These are phyloP conservation scores for Solanum acaule DNA, from an alignment of 257 asterid species.

Conservation along the genomic window DNA sequence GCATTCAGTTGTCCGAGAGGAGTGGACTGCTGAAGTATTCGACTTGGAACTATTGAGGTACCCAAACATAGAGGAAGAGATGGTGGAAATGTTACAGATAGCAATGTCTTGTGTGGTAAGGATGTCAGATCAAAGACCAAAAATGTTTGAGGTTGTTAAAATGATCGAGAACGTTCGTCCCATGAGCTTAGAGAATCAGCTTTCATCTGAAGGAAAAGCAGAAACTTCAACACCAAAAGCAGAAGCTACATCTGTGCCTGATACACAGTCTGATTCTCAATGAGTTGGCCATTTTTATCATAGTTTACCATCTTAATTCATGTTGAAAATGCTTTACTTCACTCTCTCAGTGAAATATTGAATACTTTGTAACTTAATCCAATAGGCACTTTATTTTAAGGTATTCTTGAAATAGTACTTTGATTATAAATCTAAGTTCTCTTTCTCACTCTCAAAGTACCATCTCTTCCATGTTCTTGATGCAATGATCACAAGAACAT, in stretches of 20 bases:
- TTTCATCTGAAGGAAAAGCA: slow-evolving; percentile 6
- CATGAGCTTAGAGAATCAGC: slow-evolving; percentile 1
- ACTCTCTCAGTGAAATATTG: slow-evolving; percentile 36
- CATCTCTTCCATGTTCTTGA: neutral
- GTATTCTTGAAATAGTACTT: neutral
- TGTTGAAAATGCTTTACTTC: slow-evolving; percentile 6
- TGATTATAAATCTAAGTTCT: neutral
- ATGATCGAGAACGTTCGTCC: slow-evolving; percentile 42
- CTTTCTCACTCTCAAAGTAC: neutral
- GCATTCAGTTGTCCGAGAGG: slow-evolving; percentile 80
- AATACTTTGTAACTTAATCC: neutral
- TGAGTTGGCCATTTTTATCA: neutral
- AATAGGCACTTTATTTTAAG: neutral
- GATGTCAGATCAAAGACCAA: slow-evolving; percentile 60
- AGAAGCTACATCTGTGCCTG: slow-evolving; percentile 8
- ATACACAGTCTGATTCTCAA: neutral
- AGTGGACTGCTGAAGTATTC: slow-evolving; percentile 90
- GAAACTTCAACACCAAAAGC: slow-evolving; percentile 24
- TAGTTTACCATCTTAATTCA: neutral
- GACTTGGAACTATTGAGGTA: slow-evolving; percentile 55
- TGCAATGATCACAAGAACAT: neutral
- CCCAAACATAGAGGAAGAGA: slow-evolving; percentile 69
- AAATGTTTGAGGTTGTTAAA: slow-evolving; percentile 46
- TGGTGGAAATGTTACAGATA: slow-evolving; percentile 71
- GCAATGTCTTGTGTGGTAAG: slow-evolving; percentile 67